These are phyloP conservation scores for Ambrosia trifida DNA, from an alignment of 129 eudicot genomes.

Conservation along the genomic window DNA sequence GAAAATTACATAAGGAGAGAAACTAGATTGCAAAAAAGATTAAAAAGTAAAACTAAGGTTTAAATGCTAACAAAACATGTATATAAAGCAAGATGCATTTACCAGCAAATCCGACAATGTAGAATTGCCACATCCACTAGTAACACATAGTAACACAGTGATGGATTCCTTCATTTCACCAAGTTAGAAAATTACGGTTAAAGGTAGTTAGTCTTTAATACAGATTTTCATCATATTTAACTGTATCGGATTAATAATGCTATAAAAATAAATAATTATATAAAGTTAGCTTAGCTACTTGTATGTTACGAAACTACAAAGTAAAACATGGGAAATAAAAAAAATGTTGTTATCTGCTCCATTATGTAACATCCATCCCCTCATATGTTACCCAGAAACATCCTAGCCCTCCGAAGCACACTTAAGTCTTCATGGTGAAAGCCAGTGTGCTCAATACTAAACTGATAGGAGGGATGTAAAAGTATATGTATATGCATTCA, in stretches of 20 bases:
- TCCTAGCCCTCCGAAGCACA: background rate
- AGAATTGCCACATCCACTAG: constrained; percentile 98
- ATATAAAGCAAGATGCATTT: constrained; percentile 4
- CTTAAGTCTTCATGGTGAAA: background rate
- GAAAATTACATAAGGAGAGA: background rate
- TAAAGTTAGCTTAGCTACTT: no score
- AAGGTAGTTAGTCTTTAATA: background rate
- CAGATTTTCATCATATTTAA: background rate
- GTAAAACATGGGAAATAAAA: background rate
- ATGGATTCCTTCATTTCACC: constrained; percentile 92
- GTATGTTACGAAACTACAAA: background rate
- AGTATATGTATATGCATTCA: background rate
- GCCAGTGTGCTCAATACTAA: background rate
- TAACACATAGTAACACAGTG: constrained; percentile 79
- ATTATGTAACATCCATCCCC: background rate
- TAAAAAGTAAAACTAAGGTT: background rate
- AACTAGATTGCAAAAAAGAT: background rate
- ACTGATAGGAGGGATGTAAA: background rate
- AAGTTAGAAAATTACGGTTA: constrained; percentile 38
- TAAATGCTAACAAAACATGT: background rate
- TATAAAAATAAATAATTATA: background rate
- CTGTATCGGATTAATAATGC: background rate
- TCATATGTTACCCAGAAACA: background rate
- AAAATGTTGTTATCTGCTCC: background rate
- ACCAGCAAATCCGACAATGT: constrained; percentile 92